These are phyloP conservation scores for Phoenix roebelenii DNA, from an alignment of 176 grass and related monocot species.

Conservation along the genomic window DNA sequence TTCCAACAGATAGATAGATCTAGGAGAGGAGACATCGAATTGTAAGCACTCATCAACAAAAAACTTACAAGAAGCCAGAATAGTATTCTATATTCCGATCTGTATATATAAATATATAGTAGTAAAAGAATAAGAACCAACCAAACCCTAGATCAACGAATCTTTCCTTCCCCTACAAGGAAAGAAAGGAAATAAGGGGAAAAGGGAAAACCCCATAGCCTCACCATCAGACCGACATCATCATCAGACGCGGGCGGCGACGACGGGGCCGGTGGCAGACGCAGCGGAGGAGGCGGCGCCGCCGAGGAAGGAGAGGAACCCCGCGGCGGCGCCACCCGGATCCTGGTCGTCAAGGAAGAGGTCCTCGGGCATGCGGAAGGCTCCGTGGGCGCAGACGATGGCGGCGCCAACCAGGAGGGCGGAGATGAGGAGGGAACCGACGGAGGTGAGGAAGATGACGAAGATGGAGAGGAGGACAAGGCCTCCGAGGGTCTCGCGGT, in stretches of 20 bases:
- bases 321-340: not conserved
- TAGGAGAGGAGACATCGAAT: no score
- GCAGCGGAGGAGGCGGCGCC: not conserved
- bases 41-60: no score
- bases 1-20: no score
- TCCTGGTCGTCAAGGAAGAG: conserved; percentile 12
- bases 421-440: conserved; percentile 12
- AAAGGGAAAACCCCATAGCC: no score
- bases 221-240: not conserved
- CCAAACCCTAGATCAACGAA: no score
- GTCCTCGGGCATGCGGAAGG: conserved; percentile 3
- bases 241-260: not conserved
- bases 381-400: not conserved
- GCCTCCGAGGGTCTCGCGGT: conserved; percentile 9
- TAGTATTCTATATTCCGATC: no score
- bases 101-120: no score
- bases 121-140: no score
- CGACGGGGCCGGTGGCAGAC: not conserved
- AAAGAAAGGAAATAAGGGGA: no score
- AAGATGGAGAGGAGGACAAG: conserved; percentile 16
- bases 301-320: conserved; percentile 5
- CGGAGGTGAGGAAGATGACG: conserved; percentile 17
- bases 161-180: no score
- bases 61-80: no score
- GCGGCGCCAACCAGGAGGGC: conserved; percentile 2